Evolutionary conservation across 176 grass and related monocot species (phyloP), one percentile per base, ranked within the genome.

Genomic region (Saccharum spontaneum): DNA sequence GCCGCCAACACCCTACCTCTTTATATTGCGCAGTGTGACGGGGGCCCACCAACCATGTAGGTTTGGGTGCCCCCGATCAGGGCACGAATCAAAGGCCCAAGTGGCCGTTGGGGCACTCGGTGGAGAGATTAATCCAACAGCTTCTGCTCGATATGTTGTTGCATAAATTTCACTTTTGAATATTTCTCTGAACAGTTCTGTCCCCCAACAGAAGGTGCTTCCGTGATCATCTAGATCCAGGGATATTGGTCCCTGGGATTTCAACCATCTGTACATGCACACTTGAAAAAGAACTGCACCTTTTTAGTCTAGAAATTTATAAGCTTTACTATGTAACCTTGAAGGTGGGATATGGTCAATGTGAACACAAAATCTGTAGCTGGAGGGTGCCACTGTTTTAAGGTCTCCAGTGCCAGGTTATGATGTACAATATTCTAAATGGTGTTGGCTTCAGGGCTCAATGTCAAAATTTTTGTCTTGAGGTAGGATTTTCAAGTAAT

Each of bases 231-330:
- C 60, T 44, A 44, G 23, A 54, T 88, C 36, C 43, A 37, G 37
- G 59, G 82, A 84, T 85, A 48, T 7, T 71, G 14, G 40, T 74
- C 15, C 37, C 28, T 31, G 16, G 39, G 48, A 30, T 68, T 18
- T 68, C 41, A 23, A 49, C 74, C 28, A 70, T 71, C 12, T 81
- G 77, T 77, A 43, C 71, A 38, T 38, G 37, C 63, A 39, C 33
- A 34, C 33, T 46, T 68, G 17, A 18, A 43, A 67, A 26, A 65
- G 9, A 22, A 59, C 38, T 20, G 26, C 64, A 12, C 14, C 41
- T 44, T 64, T 79, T 16, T 3, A 34, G 1, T 3, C 33, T 3
- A 1, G 9, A 20, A 82, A 85, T 31, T 8, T n/a, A 36, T 7
- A 4, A 24, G 11, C 15, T 71, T 31, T 38, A 38, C 37, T 70